Conservation (phyloP, 2,329 filamentous ascomycete genomes). For the Huntiella bhutanensis region DNA sequence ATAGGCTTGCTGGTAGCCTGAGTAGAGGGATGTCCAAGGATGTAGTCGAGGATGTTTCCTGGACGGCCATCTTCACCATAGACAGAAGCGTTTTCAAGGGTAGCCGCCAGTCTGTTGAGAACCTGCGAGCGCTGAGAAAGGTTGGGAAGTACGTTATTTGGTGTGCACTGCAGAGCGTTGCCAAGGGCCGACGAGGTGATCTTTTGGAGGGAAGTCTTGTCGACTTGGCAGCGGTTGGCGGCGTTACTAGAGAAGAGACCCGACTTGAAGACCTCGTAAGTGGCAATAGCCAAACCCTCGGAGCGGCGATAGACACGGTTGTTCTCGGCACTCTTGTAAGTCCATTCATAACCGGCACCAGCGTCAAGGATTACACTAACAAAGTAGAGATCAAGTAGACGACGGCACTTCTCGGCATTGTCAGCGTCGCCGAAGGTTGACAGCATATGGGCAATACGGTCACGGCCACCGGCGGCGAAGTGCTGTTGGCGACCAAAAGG, state of each 20-base stretch:
- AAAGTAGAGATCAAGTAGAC: conserved; percentile 60
- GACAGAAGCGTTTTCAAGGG: conserved; percentile 60
- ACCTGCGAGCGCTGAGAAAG: conserved; percentile 70
- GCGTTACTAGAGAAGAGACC: conserved; percentile 74
- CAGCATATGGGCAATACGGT: conserved; percentile 52
- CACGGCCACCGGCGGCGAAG: conserved; percentile 61
- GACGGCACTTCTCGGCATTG: conserved; percentile 51
- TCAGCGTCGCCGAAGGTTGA: conserved; percentile 52
- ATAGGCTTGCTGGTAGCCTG: conserved; percentile 78
- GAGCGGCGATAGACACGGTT: conserved; percentile 67
- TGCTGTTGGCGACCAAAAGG: conserved; percentile 76
- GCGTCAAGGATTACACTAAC: conserved; percentile 70
- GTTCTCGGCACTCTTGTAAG: conserved; percentile 80
- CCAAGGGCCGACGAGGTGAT: conserved; percentile 59
- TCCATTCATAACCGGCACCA: conserved; percentile 78
- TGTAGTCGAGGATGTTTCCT: conserved; percentile 92
- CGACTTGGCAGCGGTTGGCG: conserved; percentile 71
- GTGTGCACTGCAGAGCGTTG: conserved; percentile 66
- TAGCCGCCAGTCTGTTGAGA: conserved; percentile 54
- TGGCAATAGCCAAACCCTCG: conserved; percentile 65
- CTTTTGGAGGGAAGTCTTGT: conserved; percentile 58
- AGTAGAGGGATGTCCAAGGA: conserved; percentile 80
- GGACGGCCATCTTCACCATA: conserved; percentile 74
- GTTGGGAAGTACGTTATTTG: conserved; percentile 65
- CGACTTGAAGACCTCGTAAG: conserved; percentile 81